Evolutionary conservation across 192 early-diverging fungal genomes (phyloP).

Genomic region (Podochytrium sp.): DNA sequence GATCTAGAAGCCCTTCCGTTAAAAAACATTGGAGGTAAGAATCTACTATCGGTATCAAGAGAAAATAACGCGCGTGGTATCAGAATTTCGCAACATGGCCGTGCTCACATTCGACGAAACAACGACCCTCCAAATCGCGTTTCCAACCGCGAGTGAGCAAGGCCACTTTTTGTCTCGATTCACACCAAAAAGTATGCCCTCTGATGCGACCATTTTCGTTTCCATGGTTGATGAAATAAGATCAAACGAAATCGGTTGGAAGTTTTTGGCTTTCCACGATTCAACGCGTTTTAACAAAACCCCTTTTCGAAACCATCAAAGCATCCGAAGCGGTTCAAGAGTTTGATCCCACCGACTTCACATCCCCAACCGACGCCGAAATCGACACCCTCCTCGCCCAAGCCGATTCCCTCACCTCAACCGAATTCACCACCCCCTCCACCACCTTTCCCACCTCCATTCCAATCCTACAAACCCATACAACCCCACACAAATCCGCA

Average conservation of each 20-base stretch:
- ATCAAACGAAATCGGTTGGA: not conserved
- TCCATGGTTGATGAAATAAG: constrained; percentile 3
- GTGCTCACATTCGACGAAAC: constrained; percentile 6
- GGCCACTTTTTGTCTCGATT: not conserved
- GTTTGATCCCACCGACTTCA: not conserved
- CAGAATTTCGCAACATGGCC: not conserved
- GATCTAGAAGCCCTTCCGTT: not conserved
- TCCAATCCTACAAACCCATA: not conserved
- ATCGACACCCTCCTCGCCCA: not conserved
- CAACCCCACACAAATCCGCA: not conserved
- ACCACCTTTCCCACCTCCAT: not conserved
- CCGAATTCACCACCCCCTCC: not conserved
- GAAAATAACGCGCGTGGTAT: not conserved
- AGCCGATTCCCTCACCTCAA: not conserved
- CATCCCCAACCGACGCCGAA: constrained; percentile 16
- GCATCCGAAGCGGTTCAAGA: not conserved
- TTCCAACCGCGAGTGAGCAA: not conserved
- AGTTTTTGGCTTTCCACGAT: not conserved
- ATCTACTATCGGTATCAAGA: not conserved
- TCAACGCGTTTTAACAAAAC: not conserved
- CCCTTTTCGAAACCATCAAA: not conserved
- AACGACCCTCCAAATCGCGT: not conserved
- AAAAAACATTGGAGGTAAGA: constrained; percentile 3
- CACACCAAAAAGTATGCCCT: not conserved
- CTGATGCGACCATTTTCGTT: not conserved